Conservation (phyloP, 306 rosid species). For the Trifolium fragiferum region DNA sequence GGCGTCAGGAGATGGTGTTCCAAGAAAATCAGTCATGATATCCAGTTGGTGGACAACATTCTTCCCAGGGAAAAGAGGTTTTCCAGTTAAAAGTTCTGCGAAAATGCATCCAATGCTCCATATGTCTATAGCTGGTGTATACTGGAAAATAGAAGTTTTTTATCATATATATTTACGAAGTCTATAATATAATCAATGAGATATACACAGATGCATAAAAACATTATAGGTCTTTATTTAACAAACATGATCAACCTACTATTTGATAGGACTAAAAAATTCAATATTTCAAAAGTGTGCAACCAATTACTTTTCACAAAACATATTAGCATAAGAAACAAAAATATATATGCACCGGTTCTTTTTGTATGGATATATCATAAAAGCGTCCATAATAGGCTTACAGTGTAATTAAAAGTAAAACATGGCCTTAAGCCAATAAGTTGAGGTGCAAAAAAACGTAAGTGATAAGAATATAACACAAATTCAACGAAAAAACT, state of each 20-base stretch:
- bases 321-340: conserved; percentile 12
- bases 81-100: conserved; percentile 95
- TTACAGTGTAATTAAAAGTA: too few species aligned
- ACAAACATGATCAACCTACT: conserved; percentile 31
- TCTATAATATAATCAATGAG: conserved; percentile 9
- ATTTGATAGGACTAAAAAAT: conserved; percentile 18
- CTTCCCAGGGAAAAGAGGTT: conserved; percentile 98
- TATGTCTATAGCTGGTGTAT: conserved; percentile 98
- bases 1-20: conserved; percentile 91
- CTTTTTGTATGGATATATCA: too few species aligned
- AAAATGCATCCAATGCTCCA: conserved; percentile 99
- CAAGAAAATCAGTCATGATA: conserved; percentile 94
- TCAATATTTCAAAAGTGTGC: conserved; percentile 6
- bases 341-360: too few species aligned
- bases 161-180: conserved; percentile 24
- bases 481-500: too few species aligned
- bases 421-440: too few species aligned
- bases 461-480: too few species aligned
- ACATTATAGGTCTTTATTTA: conserved; percentile 20
- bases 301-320: background rate
- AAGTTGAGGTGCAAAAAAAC: too few species aligned
- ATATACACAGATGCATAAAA: conserved; percentile 9
- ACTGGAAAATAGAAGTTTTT: conserved; percentile 55
- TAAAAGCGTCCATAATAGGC: too few species aligned
- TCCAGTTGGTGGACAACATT: conserved; percentile 98